Base-by-base conservation (phyloP, 2,329 filamentous ascomycete genomes). In the Stachybotrys elegans region DNA sequence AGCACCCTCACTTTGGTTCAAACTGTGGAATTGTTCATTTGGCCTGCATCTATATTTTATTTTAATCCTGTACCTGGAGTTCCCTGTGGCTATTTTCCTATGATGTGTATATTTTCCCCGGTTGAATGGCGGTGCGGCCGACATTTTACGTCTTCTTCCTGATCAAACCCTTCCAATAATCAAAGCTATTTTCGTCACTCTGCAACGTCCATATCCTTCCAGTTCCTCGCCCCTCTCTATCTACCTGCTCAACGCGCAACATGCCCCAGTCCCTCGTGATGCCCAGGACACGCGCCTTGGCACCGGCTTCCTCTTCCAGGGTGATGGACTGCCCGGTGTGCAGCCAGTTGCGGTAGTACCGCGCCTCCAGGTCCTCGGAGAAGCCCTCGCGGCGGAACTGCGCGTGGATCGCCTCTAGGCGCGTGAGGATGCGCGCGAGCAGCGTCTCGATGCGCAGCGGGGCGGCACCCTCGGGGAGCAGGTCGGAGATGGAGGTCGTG, bases 111-210 rank as follows among this genome's bases (percentile, higher is more conserved):
- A n/a, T n/a, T 32, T 13, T 16, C 17, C 29, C 17, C 17, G 5
- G 6, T n/a, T n/a, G 29, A n/a, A n/a, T n/a, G n/a, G n/a, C n/a
- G n/a, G n/a, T n/a, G n/a, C n/a, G n/a, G n/a, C n/a, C n/a, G n/a
- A n/a, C n/a, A n/a, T 5, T 21, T 49, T 60, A 90, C 2, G 83
- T 65, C 72, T 95, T 97, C 57, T 84, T 79, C 70, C 81, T 88
- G 17, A 98, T 71, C 56, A 98, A 60, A 0, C 93, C 93, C 59
- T 80, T 88, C 69, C 95, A 95, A 63, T 95, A 98, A 67, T 98
- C 93, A 70, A 98, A 98, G 63, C 91, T 96, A 59, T 98, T 98
- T 61, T 91, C 89, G 64, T 98, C 93, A 63, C 90, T 96, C 71
- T 96, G 91, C 66, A 98, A 67, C 55, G 85, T 81, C 78, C 86